phyloP scores from a whole-genome alignment of 768 basidiomycete genomes.

The Lactarius psammicola region DNA sequence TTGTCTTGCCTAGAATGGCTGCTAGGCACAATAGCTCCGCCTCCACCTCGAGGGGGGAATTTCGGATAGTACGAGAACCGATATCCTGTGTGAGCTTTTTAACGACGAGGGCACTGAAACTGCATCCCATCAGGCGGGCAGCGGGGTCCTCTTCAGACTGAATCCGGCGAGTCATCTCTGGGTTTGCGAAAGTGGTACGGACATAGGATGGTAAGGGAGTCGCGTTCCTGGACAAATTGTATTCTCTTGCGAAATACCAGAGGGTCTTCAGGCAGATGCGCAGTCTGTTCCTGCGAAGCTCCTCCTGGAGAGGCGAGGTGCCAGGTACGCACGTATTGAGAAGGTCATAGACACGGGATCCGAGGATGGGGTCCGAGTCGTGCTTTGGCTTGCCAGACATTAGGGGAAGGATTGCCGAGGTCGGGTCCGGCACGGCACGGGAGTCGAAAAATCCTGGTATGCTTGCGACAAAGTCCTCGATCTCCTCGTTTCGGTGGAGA shows the following conservation, averaged over 20 bases:
- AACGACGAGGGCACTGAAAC: too few relatives aligned
- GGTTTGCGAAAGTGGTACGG: too few relatives aligned
- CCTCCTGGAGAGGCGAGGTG: not conserved
- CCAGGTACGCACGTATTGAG: constrained; percentile 7
- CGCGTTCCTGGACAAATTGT: too few relatives aligned
- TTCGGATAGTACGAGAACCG: too few relatives aligned
- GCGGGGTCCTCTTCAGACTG: too few relatives aligned
- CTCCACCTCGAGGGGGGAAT: too few relatives aligned
- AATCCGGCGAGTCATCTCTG: too few relatives aligned
- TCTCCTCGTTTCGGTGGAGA: not conserved
- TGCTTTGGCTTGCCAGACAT: not conserved
- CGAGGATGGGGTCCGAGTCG: constrained; percentile 7
- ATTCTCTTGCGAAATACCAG: constrained; percentile 12
- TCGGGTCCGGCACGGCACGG: not conserved
- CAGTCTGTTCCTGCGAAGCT: constrained; percentile 2
- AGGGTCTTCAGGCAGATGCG: constrained; percentile 6
- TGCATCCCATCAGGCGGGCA: too few relatives aligned
- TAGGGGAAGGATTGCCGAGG: constrained; percentile 3
- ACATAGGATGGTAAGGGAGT: too few relatives aligned
- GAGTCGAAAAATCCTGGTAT: constrained; percentile 14
- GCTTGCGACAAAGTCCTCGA: constrained; percentile 4
- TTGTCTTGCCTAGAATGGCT: too few relatives aligned
- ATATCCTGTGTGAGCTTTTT: too few relatives aligned
- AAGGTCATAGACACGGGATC: constrained; percentile 4
- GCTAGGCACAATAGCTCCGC: too few relatives aligned